Evolutionary conservation across 768 basidiomycete genomes (phyloP), one percentile per base, ranked within the genome.

Genomic region (Leccinum barrowsii): DNA sequence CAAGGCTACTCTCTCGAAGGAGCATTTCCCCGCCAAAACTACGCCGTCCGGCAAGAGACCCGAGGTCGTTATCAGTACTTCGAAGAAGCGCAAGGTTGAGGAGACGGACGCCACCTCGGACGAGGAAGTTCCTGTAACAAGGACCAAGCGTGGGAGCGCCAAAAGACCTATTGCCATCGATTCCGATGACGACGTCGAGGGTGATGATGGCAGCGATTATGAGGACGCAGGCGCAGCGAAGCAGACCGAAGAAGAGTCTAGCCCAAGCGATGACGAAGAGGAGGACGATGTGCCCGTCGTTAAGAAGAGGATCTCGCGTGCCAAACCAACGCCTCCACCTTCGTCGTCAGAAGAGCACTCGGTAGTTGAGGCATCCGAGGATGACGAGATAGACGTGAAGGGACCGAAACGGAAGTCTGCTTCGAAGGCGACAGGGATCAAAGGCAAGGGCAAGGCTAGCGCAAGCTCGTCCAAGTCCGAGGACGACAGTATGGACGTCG

Each of bases 401-500:
- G 67, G 40, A 65, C 74, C 4, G 74, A 78, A 61, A 67, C 65
- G 21, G 73, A 76, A 42, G 59, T 5, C 62, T 24, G 51, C 40
- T 0, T 48, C 54, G 40, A 75, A 72, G 54, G 61, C 58, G 34
- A 63, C 63, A 4, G 57, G n/a, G n/a, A n/a, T n/a, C 52, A 73
- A 71, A 32, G 62, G 54, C 50, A 73, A 71, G 44, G 61, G 30
- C 17, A 70, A 69, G 57, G 58, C 63, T 17, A 59, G 28, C 35
- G 55, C 60, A 47, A 74, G 58, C n/a, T 74, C 72, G 56, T 57
- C 70, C 54, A 72, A 66, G 65, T 78, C 70, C 3, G 78, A 76
- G 32, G 76, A 74, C 37, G 75, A 75, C n/a, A 69, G 64, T 28
- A 86, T 87, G 84, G 85, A 84, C 37, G 77, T 86, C 19, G 85